Base-by-base conservation (phyloP, 176 grass and related monocot genomes). In the Neostapfia colusana region DNA sequence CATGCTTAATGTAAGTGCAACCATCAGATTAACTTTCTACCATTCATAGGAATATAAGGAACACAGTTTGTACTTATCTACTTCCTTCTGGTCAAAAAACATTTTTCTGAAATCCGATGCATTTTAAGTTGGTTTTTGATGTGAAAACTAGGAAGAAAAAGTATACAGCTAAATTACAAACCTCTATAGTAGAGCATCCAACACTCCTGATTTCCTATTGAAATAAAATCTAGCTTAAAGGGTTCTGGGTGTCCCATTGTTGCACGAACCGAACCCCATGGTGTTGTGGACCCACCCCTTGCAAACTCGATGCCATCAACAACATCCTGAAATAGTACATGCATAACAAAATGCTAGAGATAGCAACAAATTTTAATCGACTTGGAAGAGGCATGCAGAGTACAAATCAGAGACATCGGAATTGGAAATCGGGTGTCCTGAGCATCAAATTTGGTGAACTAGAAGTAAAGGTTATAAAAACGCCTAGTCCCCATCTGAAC, bases 241-340 rank as follows among this genome's bases (percentile, higher is more conserved):
- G 95, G 87, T 27, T 94, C 58, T 15, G 85, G 81, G 81, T 94
- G 95, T 14, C 95, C 95, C 95, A 98, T 94, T 79, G 81, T 76
- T 64, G 80, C 86, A 46, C 91, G 87, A 79, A 88, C 39, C 49
- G 91, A 93, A 57, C 95, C 95, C 95, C 95, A 98, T 67, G 76
- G 82, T 73, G 89, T 92, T 3, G 74, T 76, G 34, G 73, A 73
- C 21, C 82, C 89, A 63, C 91, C 95, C 73, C 77, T 89, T 23
- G 91, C 95, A 83, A 98, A 98, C 79, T 98, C 95, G 49, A 98
- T 98, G 23, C 88, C 83, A 86, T 92, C 69, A 76, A 98, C 79
- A 25, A 77, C 81, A 74, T 98, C 91, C 91, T 98, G 84, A 45
- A 80, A 76, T 56, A 72, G 27, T 42, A 40, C 9, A 67, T 27